phyloP scores from a whole-genome alignment of 495 filamentous ascomycete genomes.

The Penicillium psychrofluorescens region DNA sequence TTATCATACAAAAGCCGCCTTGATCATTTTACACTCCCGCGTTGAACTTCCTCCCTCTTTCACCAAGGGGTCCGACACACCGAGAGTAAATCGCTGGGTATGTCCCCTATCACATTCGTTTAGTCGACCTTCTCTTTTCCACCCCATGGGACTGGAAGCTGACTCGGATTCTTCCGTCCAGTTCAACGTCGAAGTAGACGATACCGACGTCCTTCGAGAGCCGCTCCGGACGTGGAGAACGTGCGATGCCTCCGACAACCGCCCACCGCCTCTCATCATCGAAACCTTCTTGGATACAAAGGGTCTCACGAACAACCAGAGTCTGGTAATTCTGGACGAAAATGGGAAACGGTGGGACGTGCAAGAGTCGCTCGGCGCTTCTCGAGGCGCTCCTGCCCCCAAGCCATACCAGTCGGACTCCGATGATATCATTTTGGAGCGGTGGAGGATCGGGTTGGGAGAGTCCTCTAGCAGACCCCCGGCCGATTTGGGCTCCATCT shows the following conservation, averaged over 20 bases:
- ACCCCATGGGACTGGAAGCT: neutral
- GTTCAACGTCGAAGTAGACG: conserved; percentile 93
- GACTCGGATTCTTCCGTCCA: conserved; percentile 25
- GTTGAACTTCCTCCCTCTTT: conserved; percentile 58
- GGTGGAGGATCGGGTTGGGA: conserved; percentile 80
- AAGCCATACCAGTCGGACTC: conserved; percentile 26
- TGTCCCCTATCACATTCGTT: conserved; percentile 20
- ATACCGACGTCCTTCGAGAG: conserved; percentile 77
- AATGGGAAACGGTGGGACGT: conserved; percentile 91
- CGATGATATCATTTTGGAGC: conserved; percentile 75
- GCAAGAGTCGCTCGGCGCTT: conserved; percentile 66
- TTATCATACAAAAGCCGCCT: conserved; percentile 81
- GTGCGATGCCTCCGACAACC: conserved; percentile 66
- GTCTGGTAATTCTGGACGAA: conserved; percentile 78
- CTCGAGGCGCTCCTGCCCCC: conserved; percentile 26
- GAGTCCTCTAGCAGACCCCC: conserved; percentile 46
- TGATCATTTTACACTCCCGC: conserved; percentile 76
- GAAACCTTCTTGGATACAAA: conserved; percentile 84
- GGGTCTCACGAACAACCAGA: conserved; percentile 76
- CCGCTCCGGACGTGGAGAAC: conserved; percentile 72
- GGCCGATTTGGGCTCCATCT: conserved; percentile 55
- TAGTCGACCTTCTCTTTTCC: neutral
- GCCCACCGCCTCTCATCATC: conserved; percentile 80
- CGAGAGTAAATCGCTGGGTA: conserved; percentile 91
- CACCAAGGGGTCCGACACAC: conserved; percentile 48